Base-by-base conservation (phyloP, 306 rosid genomes). In the Alnus rubra region DNA sequence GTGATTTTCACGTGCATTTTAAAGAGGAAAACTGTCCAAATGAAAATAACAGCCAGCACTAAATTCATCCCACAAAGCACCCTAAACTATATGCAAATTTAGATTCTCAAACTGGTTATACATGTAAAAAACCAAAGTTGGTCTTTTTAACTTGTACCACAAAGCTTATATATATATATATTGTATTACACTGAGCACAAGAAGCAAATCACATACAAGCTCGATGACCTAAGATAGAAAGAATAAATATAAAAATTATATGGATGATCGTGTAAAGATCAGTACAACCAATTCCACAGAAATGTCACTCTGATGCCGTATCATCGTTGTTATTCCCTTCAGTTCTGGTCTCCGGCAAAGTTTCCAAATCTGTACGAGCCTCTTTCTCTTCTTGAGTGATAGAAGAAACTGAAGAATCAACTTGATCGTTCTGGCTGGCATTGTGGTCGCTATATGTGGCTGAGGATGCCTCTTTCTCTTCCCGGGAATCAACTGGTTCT, bases 301-400 rank as follows among this genome's bases (percentile, higher is more conserved):
- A 60, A 70, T 19, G 75, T 90, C 84, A 87, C 91, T 85, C 90
- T 49, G 88, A 82, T 53, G 97, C 82, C 51, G 82, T 70, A 76
- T 33, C 83, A 83, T 82, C 88, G 3, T 60, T 78, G 80, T 53
- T 79, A 72, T 69, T 85, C 83, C 81, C 86, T 76, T 85, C 90
- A 1, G 79, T 76, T 76, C 76, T 86, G 86, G 85, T 85, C 70
- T 89, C 92, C 1, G 90, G 94, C 80, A 89, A 84, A 77, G 92
- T 91, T 62, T 76, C 95, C 88, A 92, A 81, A 80, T 94, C 83
- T 11, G 84, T 78, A 45, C 78, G 74, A 82, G 90, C 87, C 51
- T 90, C 86, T 51, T 88, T 88, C 74, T 78, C 84, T 52, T 86
- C 84, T 76, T 78, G 81, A 59, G 84, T 79, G 62, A 82, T 47